Percentiles rank a stretch among this genome's conserved stretches.
These are phyloP conservation scores for Ceratobasidium sp. DNA, from an alignment of 1,284 basidiomycete species.

Conservation along the genomic window DNA sequence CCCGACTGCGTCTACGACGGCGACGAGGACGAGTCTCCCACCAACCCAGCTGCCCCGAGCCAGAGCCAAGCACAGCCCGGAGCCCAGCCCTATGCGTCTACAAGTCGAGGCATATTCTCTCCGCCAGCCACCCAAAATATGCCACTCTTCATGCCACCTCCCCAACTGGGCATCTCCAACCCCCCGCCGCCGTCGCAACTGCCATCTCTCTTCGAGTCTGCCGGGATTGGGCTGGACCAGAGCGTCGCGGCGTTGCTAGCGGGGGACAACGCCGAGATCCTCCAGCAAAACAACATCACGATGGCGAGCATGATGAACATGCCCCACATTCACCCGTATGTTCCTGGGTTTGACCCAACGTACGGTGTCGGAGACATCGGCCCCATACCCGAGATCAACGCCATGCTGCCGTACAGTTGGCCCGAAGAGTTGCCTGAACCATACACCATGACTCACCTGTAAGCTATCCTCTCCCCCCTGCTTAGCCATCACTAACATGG, in stretches of 20 bases:
- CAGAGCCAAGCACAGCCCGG: neutral
- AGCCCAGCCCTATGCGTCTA: neutral
- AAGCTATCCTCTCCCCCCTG: neutral
- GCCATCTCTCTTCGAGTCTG: conserved; percentile 15
- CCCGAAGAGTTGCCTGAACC: conserved; percentile 37
- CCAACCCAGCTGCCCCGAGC: neutral
- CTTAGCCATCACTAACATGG: neutral
- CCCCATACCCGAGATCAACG: neutral
- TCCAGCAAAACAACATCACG: conserved; percentile 3
- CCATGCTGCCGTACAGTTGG: conserved; percentile 35
- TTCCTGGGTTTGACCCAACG: neutral
- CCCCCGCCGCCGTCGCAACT: neutral
- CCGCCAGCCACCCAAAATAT: neutral
- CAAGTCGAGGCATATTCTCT: neutral
- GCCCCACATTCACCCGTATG: conserved; percentile 1
- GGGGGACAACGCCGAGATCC: neutral
- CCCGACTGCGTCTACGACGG: conserved; percentile 42
- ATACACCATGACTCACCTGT: conserved; percentile 38
- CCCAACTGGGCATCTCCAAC: neutral
- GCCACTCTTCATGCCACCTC: conserved; percentile 11
- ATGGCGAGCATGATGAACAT: conserved; percentile 16
- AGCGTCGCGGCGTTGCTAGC: neutral
- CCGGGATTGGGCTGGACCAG: neutral
- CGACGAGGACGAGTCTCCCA: conserved; percentile 18
- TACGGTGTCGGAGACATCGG: neutral